Evolutionary conservation across 1,284 basidiomycete species (phyloP).

Genomic region (Leccinum angustisporum): DNA sequence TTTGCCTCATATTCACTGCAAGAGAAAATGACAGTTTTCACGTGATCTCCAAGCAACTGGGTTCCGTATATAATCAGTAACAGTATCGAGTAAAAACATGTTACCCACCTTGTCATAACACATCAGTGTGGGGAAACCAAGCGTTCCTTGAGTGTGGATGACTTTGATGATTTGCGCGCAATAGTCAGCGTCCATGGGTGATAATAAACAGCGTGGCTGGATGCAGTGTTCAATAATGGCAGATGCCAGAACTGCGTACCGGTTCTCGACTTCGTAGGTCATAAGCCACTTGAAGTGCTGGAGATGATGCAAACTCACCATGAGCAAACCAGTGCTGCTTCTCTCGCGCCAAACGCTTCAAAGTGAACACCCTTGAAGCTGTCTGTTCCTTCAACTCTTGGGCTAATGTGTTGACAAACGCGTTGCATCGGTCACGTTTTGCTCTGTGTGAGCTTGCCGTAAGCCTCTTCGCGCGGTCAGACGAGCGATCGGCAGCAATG

Average conservation of each 20-base stretch:
- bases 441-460: slow-evolving; percentile 57
- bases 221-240: slow-evolving; percentile 89
- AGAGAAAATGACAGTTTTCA: slow-evolving; percentile 84
- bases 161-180: slow-evolving; percentile 90
- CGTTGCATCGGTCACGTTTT: slow-evolving; percentile 61
- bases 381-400: slow-evolving; percentile 79
- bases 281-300: slow-evolving; percentile 12
- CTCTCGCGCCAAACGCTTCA: slow-evolving; percentile 77
- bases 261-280: slow-evolving; percentile 41
- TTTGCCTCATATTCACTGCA: slow-evolving; percentile 96
- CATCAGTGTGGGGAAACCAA: slow-evolving; percentile 83
- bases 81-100: background rate
- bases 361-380: slow-evolving; percentile 66
- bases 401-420: slow-evolving; percentile 52
- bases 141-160: slow-evolving; percentile 83
- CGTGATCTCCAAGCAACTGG: slow-evolving; percentile 80
- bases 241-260: slow-evolving; percentile 52
- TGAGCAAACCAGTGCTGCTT: slow-evolving; percentile 88
- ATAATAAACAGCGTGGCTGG: slow-evolving; percentile 87
- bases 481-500: slow-evolving; percentile 60
- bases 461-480: slow-evolving; percentile 55
- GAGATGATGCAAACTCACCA: slow-evolving; percentile 42
- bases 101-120: slow-evolving; percentile 79
- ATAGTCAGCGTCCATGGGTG: slow-evolving; percentile 95
- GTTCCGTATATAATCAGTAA: slow-evolving; percentile 11